Percentiles rank a stretch among this genome's conserved stretches.
These are phyloP conservation scores for Candida vartiovaarae DNA, from an alignment of 805 yeast genomes.

Conservation along the genomic window DNA sequence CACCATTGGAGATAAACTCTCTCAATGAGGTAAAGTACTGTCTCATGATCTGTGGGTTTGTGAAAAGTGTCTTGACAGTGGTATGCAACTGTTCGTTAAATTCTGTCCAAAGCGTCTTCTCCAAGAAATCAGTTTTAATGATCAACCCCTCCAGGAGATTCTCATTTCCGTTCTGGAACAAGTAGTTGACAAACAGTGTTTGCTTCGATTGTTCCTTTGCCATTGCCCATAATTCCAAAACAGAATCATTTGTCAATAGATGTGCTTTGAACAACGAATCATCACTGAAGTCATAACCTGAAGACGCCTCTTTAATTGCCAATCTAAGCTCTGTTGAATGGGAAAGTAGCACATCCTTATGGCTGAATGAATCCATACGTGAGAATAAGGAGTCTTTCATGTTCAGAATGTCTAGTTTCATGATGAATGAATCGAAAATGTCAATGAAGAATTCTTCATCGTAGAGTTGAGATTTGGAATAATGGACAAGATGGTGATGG, in stretches of 20 bases:
- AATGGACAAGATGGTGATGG: slow-evolving; percentile 28
- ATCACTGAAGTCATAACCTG: slow-evolving; percentile 23
- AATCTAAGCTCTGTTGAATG: slow-evolving; percentile 16
- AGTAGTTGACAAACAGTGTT: slow-evolving; percentile 16
- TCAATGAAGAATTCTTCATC: slow-evolving; percentile 20
- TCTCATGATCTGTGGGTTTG: slow-evolving; percentile 2
- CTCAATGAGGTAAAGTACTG: slow-evolving; percentile 8
- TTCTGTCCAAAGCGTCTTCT: slow-evolving; percentile 8
- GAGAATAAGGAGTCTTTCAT: slow-evolving; percentile 22
- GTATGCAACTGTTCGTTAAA: slow-evolving; percentile 5
- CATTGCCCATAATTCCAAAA: slow-evolving; percentile 26
- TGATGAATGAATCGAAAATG: slow-evolving; percentile 26
- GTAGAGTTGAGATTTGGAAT: slow-evolving; percentile 23
- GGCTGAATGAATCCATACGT: slow-evolving; percentile 28
- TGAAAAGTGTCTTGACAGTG: slow-evolving; percentile 1
- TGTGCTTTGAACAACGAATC: slow-evolving; percentile 22
- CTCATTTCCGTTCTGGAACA: slow-evolving; percentile 15
- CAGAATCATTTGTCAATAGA: slow-evolving; percentile 29
- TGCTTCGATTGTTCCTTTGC: slow-evolving; percentile 19
- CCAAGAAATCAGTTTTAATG: slow-evolving; percentile 7
- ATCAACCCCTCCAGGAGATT: slow-evolving; percentile 10
- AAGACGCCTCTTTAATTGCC: slow-evolving; percentile 19
- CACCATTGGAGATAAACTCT: background rate
- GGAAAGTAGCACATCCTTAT: slow-evolving; percentile 15
- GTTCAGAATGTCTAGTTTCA: slow-evolving; percentile 16